These are phyloP conservation scores for Salix koriyanagi DNA, from an alignment of 345 rosid genomes.

Conservation along the genomic window DNA sequence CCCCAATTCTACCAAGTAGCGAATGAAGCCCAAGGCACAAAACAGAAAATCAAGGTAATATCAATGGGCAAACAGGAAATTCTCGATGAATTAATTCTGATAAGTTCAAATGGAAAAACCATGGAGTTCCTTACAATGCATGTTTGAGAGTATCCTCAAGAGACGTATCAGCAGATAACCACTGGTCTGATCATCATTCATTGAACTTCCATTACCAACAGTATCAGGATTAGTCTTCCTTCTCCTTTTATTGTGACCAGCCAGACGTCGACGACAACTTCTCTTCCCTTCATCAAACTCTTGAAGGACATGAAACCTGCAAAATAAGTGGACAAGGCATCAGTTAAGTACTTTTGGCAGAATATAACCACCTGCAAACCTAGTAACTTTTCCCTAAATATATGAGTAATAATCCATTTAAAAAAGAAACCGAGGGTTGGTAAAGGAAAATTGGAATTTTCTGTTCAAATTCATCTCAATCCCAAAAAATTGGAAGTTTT, in stretches of 20 bases:
- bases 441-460: no score
- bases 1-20: not conserved
- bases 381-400: not conserved
- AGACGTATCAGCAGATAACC: conserved; percentile 74
- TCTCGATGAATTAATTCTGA: not conserved
- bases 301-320: conserved; percentile 92
- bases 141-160: conserved; percentile 79
- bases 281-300: conserved; percentile 99
- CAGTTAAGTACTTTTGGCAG: not conserved
- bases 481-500: not conserved
- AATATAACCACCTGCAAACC: not conserved
- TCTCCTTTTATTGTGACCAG: conserved; percentile 96
- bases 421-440: no score
- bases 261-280: conserved; percentile 97
- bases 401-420: no score
- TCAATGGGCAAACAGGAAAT: not conserved
- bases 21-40: not conserved
- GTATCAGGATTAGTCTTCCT: conserved; percentile 89
- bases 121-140: conserved; percentile 62
- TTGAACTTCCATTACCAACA: conserved; percentile 47
- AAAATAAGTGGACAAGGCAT: conserved; percentile 13
- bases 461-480: no score
- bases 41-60: not conserved
- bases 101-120: not conserved
- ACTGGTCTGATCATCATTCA: conserved; percentile 72